Evolutionary conservation across 2,329 filamentous ascomycete species (phyloP), one percentile per base, ranked within the genome.

Genomic region (Cladosporium sp.): DNA sequence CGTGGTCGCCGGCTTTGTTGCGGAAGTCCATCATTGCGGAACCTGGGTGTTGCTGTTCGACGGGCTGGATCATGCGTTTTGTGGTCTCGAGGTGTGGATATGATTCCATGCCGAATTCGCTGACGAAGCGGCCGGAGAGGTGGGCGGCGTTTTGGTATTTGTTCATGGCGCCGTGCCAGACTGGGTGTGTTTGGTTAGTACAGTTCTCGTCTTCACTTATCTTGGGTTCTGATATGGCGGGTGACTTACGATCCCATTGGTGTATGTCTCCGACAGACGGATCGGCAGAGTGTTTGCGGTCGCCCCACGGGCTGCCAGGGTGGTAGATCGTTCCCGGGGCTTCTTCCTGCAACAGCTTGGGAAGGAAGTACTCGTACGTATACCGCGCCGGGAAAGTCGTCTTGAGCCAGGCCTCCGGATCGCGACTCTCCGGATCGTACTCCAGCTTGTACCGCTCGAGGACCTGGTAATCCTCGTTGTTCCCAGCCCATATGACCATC

Each of bases 381-480:
- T 96, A 97, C 36, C 93, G 87, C 0, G 93, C 93, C 0, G 93
- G 93, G 74, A 97, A 97, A 73, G 93, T 85, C 0, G 92, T 93
- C 79, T 91, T 88, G 44, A 97, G 85, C 93, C 93, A 97, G 77
- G 85, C 92, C 66, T 93, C 86, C 0, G 92, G 86, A 72, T 96
- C 85, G 71, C 91, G 92, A 80, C 97, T 90, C 14, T 88, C 84
- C 68, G 87, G 90, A 69, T 97, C 84, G 78, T 96, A 97, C 1
- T 87, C 91, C 68, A 97, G 84, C 0, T 85, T 83, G 69, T 86
- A 86, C 26, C 84, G 84, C 77, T 97, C 92, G 66, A 89, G 89
- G 63, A 93, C 90, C 76, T 94, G 90, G 77, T 97, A 97, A 76
- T 97, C 93, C 77, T 97, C 93, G 74, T 97, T 97, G 79, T 97